phyloP scores from a whole-genome alignment of 2,329 filamentous ascomycete genomes.

The Fusarium subglutinans region DNA sequence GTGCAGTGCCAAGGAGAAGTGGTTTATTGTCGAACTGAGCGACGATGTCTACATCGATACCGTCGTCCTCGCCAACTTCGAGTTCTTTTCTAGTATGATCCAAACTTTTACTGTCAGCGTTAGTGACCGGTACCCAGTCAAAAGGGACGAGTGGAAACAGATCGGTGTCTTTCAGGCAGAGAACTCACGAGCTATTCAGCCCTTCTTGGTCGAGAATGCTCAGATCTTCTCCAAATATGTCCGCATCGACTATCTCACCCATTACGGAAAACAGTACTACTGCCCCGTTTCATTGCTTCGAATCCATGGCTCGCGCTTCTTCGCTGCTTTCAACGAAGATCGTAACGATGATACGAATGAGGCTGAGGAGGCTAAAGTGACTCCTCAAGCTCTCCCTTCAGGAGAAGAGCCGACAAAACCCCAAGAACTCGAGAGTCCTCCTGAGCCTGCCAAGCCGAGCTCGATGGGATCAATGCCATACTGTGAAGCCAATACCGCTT shows the following conservation, averaged over 20 bases:
- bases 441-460: background rate
- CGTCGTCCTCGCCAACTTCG: slow-evolving; percentile 96
- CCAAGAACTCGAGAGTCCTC: background rate
- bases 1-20: slow-evolving; percentile 88
- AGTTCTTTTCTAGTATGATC: slow-evolving; percentile 98
- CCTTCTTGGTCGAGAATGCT: slow-evolving; percentile 92
- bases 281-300: slow-evolving; percentile 91
- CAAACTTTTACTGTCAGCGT: slow-evolving; percentile 91
- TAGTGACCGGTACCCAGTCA: slow-evolving; percentile 93
- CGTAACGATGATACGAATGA: slow-evolving; percentile 69
- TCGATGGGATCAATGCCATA: slow-evolving; percentile 6
- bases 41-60: slow-evolving; percentile 90
- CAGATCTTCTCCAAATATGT: slow-evolving; percentile 96
- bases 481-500: slow-evolving; percentile 8
- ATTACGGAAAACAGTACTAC: slow-evolving; percentile 97
- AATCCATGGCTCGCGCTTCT: slow-evolving; percentile 95
- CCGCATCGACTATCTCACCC: slow-evolving; percentile 87
- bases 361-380: slow-evolving; percentile 23
- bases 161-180: slow-evolving; percentile 89
- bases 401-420: slow-evolving; percentile 1
- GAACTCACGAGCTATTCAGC: slow-evolving; percentile 92
- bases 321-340: slow-evolving; percentile 87
- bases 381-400: slow-evolving; percentile 5
- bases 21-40: slow-evolving; percentile 92
- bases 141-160: slow-evolving; percentile 89